Evolutionary conservation across 331 rosid species (phyloP).

Genomic region (Rosa hybrid): DNA sequence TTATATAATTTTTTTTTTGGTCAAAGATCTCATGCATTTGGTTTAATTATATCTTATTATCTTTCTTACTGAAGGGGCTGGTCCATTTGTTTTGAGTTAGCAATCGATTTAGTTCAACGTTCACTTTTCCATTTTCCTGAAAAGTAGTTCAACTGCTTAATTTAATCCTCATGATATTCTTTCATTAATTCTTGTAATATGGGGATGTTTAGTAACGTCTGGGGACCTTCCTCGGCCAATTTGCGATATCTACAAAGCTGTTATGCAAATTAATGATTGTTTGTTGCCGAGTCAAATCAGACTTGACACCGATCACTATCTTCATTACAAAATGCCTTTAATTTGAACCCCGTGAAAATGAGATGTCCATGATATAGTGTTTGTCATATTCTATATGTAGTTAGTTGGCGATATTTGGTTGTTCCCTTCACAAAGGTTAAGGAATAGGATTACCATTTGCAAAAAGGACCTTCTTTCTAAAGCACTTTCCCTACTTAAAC

Average conservation of each 20-base stretch:
- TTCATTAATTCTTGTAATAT: background rate
- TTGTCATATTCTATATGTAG: background rate
- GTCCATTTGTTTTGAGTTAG: background rate
- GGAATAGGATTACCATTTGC: background rate
- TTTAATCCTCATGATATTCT: background rate
- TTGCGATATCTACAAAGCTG: background rate
- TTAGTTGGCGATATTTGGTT: background rate
- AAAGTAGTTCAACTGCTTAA: background rate
- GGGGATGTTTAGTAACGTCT: background rate
- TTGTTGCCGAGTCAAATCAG: background rate
- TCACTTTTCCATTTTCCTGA: background rate
- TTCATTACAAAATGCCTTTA: conserved; percentile 9
- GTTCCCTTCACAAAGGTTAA: background rate
- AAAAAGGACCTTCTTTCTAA: background rate
- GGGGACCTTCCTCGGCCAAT: background rate
- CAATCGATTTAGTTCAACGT: background rate
- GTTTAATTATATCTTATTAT: too few species aligned
- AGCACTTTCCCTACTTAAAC: background rate
- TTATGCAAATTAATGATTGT: background rate
- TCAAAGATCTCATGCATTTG: too few species aligned
- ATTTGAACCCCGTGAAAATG: background rate
- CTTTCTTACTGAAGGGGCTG: too few species aligned
- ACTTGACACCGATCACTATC: background rate
- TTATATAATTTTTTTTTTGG: too few species aligned
- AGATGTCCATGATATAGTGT: background rate